Percentiles rank a stretch among this genome's conserved stretches.
Conservation (phyloP, 768 basidiomycete species). For the Lentinula sp. region DNA sequence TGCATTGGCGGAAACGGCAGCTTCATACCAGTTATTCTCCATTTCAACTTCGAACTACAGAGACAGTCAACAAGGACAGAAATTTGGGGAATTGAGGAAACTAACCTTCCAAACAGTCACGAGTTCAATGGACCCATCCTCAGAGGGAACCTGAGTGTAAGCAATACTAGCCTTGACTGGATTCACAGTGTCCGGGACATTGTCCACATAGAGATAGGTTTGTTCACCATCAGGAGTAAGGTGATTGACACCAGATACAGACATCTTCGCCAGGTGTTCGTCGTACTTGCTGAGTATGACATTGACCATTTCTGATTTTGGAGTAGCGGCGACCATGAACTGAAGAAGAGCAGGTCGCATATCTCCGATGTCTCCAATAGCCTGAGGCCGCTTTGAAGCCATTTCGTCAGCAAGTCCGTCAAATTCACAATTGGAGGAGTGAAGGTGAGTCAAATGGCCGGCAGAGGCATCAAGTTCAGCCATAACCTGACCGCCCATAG, state of each 20-base stretch:
- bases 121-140: constrained; percentile 50
- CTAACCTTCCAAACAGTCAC: constrained; percentile 78
- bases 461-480: constrained; percentile 13
- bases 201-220: constrained; percentile 37
- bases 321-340: constrained; percentile 77
- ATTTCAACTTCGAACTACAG: constrained; percentile 83
- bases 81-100: constrained; percentile 10
- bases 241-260: constrained; percentile 28
- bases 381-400: constrained; percentile 15
- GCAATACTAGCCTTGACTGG: constrained; percentile 78
- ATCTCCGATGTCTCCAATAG: constrained; percentile 26
- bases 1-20: constrained; percentile 66
- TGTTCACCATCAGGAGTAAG: constrained; percentile 38
- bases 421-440: constrained; percentile 52
- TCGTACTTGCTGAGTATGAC: constrained; percentile 48
- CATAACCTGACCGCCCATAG: constrained; percentile 19
- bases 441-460: constrained; percentile 37
- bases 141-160: constrained; percentile 75
- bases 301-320: constrained; percentile 35
- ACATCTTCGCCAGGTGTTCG: constrained; percentile 45
- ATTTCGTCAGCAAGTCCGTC: constrained; percentile 34
- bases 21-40: constrained; percentile 95
- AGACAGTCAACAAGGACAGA: not conserved
- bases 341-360: constrained; percentile 58
- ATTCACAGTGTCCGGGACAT: constrained; percentile 71